Evolutionary conservation across 2,329 filamentous ascomycete genomes (phyloP), one percentile per base, ranked within the genome.

Genomic region (Curvularia sp.): DNA sequence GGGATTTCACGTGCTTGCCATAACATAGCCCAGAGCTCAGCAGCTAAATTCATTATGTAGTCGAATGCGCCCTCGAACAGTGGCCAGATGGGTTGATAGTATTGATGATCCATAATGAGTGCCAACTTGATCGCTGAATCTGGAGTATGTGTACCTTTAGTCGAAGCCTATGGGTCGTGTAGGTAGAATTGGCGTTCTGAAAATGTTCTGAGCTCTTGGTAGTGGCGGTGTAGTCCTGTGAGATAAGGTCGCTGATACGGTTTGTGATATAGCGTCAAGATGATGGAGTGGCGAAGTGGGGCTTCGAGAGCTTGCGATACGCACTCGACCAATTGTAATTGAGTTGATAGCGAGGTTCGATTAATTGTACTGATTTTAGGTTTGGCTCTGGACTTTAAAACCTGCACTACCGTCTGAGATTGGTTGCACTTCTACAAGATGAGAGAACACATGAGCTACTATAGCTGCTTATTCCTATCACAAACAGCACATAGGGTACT

Each of bases 51-150:
- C 47, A 63, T 55, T 3, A 49, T 57, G 30, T 65, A 63, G 15
- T 65, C 61, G 10, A 57, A 57, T 12, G 62, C 54, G 39, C 64
- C 64, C 28, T 67, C 60, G 8, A 67, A 23, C 50, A 67, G 55
- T 1, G 64, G 64, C 64, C 62, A 65, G 6, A 63, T 59, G 1
- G 62, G 64, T 43, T 67, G 64, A 38, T 65, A 49, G 34, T 63
- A 21, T 12, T 67, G 58, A 18, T 67, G 62, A 38, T 67, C 64
- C 64, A 65, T 67, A 2, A 18, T 19, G n/a, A 41, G 9, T 13
- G 49, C 34, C 12, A 30, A 28, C 10, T 30, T n/a, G n/a, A 47
- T 7, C 18, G 25, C 13, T 10, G 25, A 30, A 19, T 19, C 15
- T 8, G 5, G 27, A 46, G 8, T 19, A 3, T 1, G n/a, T 10